Percentiles rank a stretch among this genome's conserved stretches.
These are phyloP conservation scores for Cercophora samala DNA, from an alignment of 495 filamentous ascomycete species.

Conservation along the genomic window DNA sequence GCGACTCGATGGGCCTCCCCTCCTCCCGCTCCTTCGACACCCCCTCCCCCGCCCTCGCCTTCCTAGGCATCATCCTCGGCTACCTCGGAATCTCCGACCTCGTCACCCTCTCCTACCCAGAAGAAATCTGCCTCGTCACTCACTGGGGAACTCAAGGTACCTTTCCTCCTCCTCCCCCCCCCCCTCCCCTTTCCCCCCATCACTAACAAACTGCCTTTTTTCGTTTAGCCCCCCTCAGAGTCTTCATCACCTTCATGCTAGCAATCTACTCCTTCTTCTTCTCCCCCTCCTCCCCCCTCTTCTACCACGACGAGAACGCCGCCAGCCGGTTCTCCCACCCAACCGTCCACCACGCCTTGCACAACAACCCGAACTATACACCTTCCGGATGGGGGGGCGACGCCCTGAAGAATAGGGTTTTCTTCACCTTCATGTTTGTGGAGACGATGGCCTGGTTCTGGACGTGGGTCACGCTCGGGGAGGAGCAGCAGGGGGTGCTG, in stretches of 20 bases:
- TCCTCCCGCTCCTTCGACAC: conserved; percentile 55
- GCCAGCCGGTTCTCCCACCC: conserved; percentile 31
- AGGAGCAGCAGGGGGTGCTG: conserved; percentile 44
- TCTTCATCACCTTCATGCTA: conserved; percentile 61
- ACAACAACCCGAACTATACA: conserved; percentile 26
- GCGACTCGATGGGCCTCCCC: conserved; percentile 71
- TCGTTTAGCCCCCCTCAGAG: conserved; percentile 57
- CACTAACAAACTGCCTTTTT: not conserved
- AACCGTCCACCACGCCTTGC: conserved; percentile 16
- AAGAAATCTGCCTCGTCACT: conserved; percentile 57
- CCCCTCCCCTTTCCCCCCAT: not conserved
- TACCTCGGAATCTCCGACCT: conserved; percentile 69
- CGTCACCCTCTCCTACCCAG: conserved; percentile 64
- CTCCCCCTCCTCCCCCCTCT: conserved; percentile 38
- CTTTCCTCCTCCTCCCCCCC: conserved; percentile 13
- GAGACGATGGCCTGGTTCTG: conserved; percentile 88
- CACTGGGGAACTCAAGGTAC: conserved; percentile 65
- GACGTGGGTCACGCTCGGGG: conserved; percentile 59
- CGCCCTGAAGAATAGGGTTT: conserved; percentile 70
- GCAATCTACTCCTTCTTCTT: conserved; percentile 67
- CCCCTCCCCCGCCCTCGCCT: conserved; percentile 63
- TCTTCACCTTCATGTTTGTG: conserved; percentile 80
- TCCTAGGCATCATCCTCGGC: conserved; percentile 67
- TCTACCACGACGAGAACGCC: conserved; percentile 24
- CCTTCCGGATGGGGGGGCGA: conserved; percentile 45